Evolutionary conservation across 306 rosid species (phyloP).

Genomic region (Nissolia schottii): DNA sequence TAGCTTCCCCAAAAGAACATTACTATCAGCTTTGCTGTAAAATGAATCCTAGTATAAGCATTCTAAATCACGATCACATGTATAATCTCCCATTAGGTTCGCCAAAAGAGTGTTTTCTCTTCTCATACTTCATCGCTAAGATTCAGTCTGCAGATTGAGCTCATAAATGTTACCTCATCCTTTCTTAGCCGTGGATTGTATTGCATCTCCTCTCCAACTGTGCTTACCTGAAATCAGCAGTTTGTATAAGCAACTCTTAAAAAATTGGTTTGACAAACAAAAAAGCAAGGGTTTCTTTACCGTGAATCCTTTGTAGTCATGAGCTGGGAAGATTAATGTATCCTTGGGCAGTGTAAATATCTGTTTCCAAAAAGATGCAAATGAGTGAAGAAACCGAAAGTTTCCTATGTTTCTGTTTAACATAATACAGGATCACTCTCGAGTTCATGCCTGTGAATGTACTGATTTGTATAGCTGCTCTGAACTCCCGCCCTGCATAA

Average conservation of each 20-base stretch:
- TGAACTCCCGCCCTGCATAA: constrained; percentile 92
- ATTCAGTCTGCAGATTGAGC: constrained; percentile 1
- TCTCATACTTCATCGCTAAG: neutral
- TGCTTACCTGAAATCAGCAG: constrained; percentile 61
- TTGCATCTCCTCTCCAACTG: constrained; percentile 76
- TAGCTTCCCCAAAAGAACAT: neutral
- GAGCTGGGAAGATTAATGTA: constrained; percentile 80
- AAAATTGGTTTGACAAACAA: neutral
- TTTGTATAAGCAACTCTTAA: constrained; percentile 28
- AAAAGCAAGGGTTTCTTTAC: constrained; percentile 40
- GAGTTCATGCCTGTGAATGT: constrained; percentile 83
- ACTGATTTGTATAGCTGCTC: constrained; percentile 77
- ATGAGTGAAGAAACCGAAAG: constrained; percentile 8
- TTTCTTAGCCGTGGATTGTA: constrained; percentile 77
- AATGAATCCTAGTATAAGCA: neutral
- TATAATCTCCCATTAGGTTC: neutral
- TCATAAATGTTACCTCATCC: constrained; percentile 54
- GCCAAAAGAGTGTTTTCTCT: neutral
- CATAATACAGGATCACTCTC: constrained; percentile 1
- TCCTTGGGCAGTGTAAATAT: constrained; percentile 77
- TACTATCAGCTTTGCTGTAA: neutral
- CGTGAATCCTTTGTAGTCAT: constrained; percentile 89
- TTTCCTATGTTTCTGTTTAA: neutral
- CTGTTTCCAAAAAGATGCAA: constrained; percentile 38
- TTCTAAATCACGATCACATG: neutral